A percentile compares a stretch with the other conserved stretches of the same genome.
Evolutionary conservation across 23 red algal genomes (phyloP).

Genomic region (Rhodosorus marinus): DNA sequence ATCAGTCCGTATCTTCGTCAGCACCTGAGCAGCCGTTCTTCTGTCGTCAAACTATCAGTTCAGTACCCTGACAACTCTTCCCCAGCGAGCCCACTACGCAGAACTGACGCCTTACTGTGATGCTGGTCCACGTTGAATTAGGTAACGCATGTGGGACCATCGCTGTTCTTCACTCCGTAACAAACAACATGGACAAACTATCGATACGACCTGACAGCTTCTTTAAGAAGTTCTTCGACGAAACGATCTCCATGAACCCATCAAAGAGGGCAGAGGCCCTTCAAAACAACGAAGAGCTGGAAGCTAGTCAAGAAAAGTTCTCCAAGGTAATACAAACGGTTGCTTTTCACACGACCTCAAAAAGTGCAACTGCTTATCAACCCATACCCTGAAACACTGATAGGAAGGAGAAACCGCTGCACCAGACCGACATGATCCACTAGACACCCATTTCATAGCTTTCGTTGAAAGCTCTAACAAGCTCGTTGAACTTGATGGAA

Average conservation of each 20-base stretch:
- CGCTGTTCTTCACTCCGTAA: conserved; percentile 62
- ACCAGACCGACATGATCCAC: conserved; percentile 27
- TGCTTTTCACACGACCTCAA: too few species aligned
- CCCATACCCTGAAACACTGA: too few species aligned
- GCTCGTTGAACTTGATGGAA: conserved; percentile 68
- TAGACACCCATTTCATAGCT: conserved; percentile 74
- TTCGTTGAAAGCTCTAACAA: conserved; percentile 23
- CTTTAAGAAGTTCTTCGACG: conserved; percentile 24
- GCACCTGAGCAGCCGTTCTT: conserved; percentile 16
- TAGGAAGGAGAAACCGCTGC: conserved; percentile 64
- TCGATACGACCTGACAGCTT: conserved; percentile 25
- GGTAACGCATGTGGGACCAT: conserved; percentile 96
- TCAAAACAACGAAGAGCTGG: conserved; percentile 39
- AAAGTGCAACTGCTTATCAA: too few species aligned
- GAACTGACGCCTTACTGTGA: too few species aligned
- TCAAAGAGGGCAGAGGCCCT: conserved; percentile 34
- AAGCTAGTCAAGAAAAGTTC: conserved; percentile 23
- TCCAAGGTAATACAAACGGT: not conserved
- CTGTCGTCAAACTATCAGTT: conserved; percentile 76
- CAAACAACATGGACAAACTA: conserved; percentile 22
- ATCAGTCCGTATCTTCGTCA: too few species aligned
- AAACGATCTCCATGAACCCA: conserved; percentile 16
- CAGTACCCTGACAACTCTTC: too few species aligned
- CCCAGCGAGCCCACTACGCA: too few species aligned
- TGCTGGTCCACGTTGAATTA: too few species aligned